phyloP scores from a whole-genome alignment of 1,284 basidiomycete species.

The Apiotrichum sp. region DNA sequence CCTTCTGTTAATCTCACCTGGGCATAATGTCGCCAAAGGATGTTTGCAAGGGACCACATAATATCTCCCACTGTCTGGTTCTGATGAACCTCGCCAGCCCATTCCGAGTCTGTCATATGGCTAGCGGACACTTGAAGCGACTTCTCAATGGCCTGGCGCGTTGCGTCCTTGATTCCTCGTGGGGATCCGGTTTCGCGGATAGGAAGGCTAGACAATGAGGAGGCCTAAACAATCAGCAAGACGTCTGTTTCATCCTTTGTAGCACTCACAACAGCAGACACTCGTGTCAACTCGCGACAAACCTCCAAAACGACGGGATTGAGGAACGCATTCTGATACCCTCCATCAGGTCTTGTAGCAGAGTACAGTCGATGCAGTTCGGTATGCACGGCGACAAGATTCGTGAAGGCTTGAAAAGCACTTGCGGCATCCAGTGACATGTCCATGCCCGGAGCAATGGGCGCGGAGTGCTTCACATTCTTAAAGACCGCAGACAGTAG shows the following conservation, averaged over 20 bases:
- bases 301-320: constrained; percentile 25
- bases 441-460: neutral
- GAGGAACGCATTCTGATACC: constrained; percentile 27
- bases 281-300: constrained; percentile 2
- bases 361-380: constrained; percentile 35
- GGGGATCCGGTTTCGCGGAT: constrained; percentile 26
- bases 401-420: constrained; percentile 20
- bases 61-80: constrained; percentile 27
- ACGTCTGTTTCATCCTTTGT: neutral
- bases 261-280: constrained; percentile 17
- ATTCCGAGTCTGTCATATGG: constrained; percentile 19
- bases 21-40: constrained; percentile 38
- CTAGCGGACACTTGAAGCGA: constrained; percentile 29
- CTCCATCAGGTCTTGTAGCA: constrained; percentile 16
- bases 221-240: constrained; percentile 18
- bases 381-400: constrained; percentile 22
- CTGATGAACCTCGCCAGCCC: constrained; percentile 7
- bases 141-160: constrained; percentile 37
- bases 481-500: constrained; percentile 25
- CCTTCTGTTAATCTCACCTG: constrained; percentile 18
- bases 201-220: constrained; percentile 23
- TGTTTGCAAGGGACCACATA: constrained; percentile 33
- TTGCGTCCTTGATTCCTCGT: constrained; percentile 33
- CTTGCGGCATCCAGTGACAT: constrained; percentile 1
- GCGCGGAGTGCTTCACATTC: constrained; percentile 16